A percentile compares a stretch with the other conserved stretches of the same genome.
These are phyloP conservation scores for Nigrospora oryzae DNA, from an alignment of 2,329 filamentous ascomycete genomes.

Conservation along the genomic window DNA sequence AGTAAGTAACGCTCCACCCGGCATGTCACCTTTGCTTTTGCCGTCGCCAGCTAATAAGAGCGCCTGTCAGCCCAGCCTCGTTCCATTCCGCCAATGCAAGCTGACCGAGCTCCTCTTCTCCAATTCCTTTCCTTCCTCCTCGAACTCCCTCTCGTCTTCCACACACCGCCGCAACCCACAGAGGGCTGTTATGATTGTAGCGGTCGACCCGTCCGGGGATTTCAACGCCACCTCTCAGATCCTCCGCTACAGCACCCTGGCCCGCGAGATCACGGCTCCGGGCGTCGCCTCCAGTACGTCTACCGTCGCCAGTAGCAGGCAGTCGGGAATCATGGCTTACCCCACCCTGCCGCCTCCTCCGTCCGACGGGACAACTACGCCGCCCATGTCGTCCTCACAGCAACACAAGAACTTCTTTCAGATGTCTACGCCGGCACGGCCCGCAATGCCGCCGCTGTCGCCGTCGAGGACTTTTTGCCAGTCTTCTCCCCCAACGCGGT, in stretches of 20 bases:
- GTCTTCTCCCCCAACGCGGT: conserved; percentile 6
- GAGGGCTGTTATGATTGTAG: conserved; percentile 91
- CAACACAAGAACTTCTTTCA: conserved; percentile 33
- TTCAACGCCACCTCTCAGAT: conserved; percentile 98
- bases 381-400: conserved; percentile 19
- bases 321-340: conserved; percentile 1
- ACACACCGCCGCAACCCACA: conserved; percentile 59
- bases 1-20: conserved; percentile 34
- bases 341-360: conserved; percentile 10
- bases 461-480: neutral
- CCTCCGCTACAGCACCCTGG: conserved; percentile 84
- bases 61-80: conserved; percentile 53
- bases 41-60: conserved; percentile 1
- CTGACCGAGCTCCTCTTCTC: conserved; percentile 79
- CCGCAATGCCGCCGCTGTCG: conserved; percentile 29
- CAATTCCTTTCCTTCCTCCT: conserved; percentile 69
- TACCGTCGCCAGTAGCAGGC: conserved; percentile 46
- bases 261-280: conserved; percentile 85
- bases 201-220: conserved; percentile 84
- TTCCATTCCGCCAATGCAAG: conserved; percentile 78
- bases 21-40: neutral
- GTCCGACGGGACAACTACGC: conserved; percentile 12
- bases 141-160: conserved; percentile 32
- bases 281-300: conserved; percentile 76
- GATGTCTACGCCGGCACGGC: conserved; percentile 17